These are phyloP conservation scores for Pholiota adiposa DNA, from an alignment of 1,284 basidiomycete species.

Conservation along the genomic window DNA sequence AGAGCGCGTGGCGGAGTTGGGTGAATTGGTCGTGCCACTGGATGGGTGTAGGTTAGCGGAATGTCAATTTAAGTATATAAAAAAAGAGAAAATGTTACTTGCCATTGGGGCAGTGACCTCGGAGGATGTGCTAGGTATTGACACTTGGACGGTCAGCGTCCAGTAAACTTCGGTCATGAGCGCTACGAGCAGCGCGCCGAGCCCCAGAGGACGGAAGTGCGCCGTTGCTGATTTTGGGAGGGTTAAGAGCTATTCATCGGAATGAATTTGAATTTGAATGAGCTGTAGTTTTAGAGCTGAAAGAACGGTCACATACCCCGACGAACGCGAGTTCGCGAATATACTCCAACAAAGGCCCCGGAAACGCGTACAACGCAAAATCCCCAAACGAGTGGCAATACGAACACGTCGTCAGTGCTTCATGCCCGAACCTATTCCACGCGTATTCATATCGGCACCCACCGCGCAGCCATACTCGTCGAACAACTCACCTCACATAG, in stretches of 20 bases:
- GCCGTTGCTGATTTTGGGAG: constrained; percentile 38
- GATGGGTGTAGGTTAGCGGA: constrained; percentile 4
- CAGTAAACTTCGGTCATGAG: constrained; percentile 59
- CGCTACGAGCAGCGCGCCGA: constrained; percentile 52
- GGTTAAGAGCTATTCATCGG: constrained; percentile 33
- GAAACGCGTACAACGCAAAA: constrained; percentile 60
- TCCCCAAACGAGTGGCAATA: constrained; percentile 63
- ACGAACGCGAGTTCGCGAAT: constrained; percentile 57
- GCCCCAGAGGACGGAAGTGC: constrained; percentile 50
- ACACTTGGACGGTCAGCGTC: constrained; percentile 49
- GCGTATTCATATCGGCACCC: not conserved
- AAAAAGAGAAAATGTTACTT: constrained; percentile 26
- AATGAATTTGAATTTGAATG: not conserved
- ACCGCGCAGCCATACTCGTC: not conserved
- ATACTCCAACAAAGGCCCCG: constrained; percentile 60
- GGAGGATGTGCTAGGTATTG: constrained; percentile 31
- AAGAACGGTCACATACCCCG: constrained; percentile 42
- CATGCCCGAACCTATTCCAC: constrained; percentile 63
- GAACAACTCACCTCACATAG: constrained; percentile 57
- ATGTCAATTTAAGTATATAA: not conserved
- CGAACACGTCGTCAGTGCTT: constrained; percentile 59
- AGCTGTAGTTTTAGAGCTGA: not conserved
- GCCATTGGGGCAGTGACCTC: constrained; percentile 54
- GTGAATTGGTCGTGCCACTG: constrained; percentile 72
- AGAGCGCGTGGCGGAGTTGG: constrained; percentile 55